Conservation (phyloP, 1,284 basidiomycete genomes). For the Kalmanozyma brasiliensis region DNA sequence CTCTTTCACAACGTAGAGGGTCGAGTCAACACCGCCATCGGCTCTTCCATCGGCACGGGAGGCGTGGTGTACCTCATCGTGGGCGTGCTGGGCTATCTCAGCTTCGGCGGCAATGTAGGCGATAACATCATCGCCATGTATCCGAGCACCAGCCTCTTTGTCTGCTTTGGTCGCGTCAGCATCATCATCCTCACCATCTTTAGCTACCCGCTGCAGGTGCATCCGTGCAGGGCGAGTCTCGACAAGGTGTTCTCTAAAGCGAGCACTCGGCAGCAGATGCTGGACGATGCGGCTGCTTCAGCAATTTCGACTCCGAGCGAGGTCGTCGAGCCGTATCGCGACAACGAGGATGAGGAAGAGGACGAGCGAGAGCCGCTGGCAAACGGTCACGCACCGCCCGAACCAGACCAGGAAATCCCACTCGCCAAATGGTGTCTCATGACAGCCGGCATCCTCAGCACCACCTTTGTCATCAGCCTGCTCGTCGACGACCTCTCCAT, state of each 20-base stretch:
- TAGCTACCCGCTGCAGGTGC: constrained; percentile 73
- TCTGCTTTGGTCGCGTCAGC: constrained; percentile 90
- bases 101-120: constrained; percentile 81
- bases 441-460: constrained; percentile 55
- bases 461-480: constrained; percentile 58
- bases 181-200: constrained; percentile 80
- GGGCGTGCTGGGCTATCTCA: constrained; percentile 83
- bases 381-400: background rate
- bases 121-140: constrained; percentile 72
- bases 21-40: constrained; percentile 88
- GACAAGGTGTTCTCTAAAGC: constrained; percentile 80
- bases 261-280: constrained; percentile 32
- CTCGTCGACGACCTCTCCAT: constrained; percentile 65
- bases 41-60: constrained; percentile 79
- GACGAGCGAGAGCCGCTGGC: constrained; percentile 2
- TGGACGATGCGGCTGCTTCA: constrained; percentile 35
- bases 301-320: constrained; percentile 11
- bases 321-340: constrained; percentile 29
- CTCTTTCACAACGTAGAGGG: constrained; percentile 81
- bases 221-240: constrained; percentile 90
- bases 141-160: constrained; percentile 88
- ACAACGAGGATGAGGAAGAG: constrained; percentile 55
- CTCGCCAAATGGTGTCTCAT: constrained; percentile 52
- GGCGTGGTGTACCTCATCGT: constrained; percentile 64
- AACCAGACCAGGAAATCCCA: constrained; percentile 32